phyloP scores from a whole-genome alignment of 2,329 filamentous ascomycete genomes.

The Beauveria sp. region DNA sequence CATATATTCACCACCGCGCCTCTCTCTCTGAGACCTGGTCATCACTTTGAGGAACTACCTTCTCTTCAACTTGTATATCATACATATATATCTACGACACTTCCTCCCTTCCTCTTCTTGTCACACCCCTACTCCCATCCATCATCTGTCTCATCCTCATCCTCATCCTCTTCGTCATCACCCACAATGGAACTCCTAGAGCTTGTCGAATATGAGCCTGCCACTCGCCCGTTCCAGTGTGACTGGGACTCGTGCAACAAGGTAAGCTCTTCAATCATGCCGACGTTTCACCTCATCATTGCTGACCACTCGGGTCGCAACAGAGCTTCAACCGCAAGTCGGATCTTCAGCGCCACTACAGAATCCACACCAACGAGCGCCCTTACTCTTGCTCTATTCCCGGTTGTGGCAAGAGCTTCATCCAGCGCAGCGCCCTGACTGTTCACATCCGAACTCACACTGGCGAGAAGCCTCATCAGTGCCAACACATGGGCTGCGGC shows the following conservation, averaged over 20 bases:
- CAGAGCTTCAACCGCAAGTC: slow-evolving; percentile 69
- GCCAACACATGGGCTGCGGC: slow-evolving; percentile 56
- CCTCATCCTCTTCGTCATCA: not conserved
- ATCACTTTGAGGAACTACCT: slow-evolving; percentile 6
- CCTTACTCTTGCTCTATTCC: slow-evolving; percentile 55
- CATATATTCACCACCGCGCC: slow-evolving; percentile 12
- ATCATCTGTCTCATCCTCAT: not conserved
- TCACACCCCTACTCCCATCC: not conserved
- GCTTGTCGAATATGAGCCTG: slow-evolving; percentile 56
- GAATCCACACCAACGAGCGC: slow-evolving; percentile 65
- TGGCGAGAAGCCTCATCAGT: slow-evolving; percentile 64
- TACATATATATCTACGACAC: slow-evolving; percentile 1
- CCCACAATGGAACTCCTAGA: slow-evolving; percentile 54
- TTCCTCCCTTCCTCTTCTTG: not conserved
- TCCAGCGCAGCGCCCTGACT: slow-evolving; percentile 61
- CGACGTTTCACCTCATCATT: not conserved
- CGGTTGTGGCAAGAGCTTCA: slow-evolving; percentile 63
- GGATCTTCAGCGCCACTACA: slow-evolving; percentile 61
- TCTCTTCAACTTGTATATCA: not conserved
- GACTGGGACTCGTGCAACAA: slow-evolving; percentile 56
- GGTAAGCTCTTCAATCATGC: slow-evolving; percentile 32
- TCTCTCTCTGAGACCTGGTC: slow-evolving; percentile 2
- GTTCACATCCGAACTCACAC: slow-evolving; percentile 66
- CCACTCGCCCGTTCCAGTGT: slow-evolving; percentile 55
- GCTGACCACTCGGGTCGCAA: slow-evolving; percentile 8